Conservation (phyloP, 768 basidiomycete genomes). For the Boletus pseudopeckii region DNA sequence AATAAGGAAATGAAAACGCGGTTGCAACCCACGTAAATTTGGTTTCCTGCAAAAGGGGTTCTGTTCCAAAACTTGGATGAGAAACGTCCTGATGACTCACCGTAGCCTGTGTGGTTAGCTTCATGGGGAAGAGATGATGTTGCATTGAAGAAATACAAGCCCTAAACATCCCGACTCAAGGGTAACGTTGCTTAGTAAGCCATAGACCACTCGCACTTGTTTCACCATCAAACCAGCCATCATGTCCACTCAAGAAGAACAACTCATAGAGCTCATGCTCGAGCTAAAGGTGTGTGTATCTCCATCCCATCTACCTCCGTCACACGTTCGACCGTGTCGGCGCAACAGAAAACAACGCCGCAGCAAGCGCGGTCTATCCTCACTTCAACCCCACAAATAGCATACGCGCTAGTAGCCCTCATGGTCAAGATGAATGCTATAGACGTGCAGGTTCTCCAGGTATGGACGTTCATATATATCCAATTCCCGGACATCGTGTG, state of each 20-base stretch:
- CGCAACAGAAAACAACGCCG: slow-evolving; percentile 67
- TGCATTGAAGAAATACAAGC: too few species aligned
- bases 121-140: too few species aligned
- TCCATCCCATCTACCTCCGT: background rate
- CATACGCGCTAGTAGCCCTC: slow-evolving; percentile 70
- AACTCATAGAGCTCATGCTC: slow-evolving; percentile 71
- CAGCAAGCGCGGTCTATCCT: slow-evolving; percentile 65
- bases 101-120: background rate
- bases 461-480: slow-evolving; percentile 24
- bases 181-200: slow-evolving; percentile 16
- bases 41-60: background rate
- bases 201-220: background rate
- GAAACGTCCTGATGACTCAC: background rate
- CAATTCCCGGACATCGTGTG: background rate
- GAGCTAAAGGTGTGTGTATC: slow-evolving; percentile 53
- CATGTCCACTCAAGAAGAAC: slow-evolving; percentile 62
- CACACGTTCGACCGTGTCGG: slow-evolving; percentile 1
- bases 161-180: background rate
- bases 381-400: slow-evolving; percentile 69
- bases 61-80: background rate
- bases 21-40: background rate
- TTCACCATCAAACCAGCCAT: background rate
- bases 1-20: background rate
- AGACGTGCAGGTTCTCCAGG: slow-evolving; percentile 74
- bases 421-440: slow-evolving; percentile 78